phyloP scores from a whole-genome alignment of 192 early-diverging fungal species.

The Pilaira anomala region DNA sequence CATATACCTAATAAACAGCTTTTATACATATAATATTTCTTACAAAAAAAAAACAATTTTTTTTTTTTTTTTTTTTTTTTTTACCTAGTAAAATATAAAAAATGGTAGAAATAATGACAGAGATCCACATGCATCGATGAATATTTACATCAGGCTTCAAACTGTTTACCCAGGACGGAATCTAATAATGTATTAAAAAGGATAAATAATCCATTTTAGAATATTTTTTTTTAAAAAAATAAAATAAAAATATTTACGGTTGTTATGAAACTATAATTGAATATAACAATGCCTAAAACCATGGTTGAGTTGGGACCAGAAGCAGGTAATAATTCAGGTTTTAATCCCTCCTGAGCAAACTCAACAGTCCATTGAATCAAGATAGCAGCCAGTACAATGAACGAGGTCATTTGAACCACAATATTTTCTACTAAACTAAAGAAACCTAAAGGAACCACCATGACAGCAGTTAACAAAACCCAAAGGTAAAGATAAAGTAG shows the following conservation, averaged over 20 bases:
- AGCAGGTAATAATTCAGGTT: conserved; percentile 44
- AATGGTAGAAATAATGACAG: conserved; percentile 45
- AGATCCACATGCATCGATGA: conserved; percentile 56
- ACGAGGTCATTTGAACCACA: conserved; percentile 58
- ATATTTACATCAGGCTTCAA: conserved; percentile 53
- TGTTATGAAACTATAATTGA: conserved; percentile 69
- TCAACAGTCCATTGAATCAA: conserved; percentile 59
- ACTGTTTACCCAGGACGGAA: conserved; percentile 32
- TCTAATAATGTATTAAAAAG: background rate
- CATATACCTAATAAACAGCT: too few species aligned
- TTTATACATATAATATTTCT: too few species aligned
- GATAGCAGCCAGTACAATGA: conserved; percentile 48
- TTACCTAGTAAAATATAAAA: conserved; percentile 51
- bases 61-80: too few species aligned
- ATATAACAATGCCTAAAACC: conserved; percentile 64
- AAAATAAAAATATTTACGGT: conserved; percentile 33
- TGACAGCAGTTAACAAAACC: conserved; percentile 47
- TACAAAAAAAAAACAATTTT: too few species aligned
- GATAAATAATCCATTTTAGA: background rate
- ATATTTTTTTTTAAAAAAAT: background rate
- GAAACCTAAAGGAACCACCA: conserved; percentile 57
- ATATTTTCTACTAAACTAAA: conserved; percentile 70
- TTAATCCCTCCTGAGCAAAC: conserved; percentile 49
- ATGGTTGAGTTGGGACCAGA: conserved; percentile 47
- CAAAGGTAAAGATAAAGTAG: conserved; percentile 58